Percentiles rank a stretch among this genome's conserved stretches.
Evolutionary conservation across 352 stramenopile species (phyloP).

Genomic region (Phytophthora macrochlamydospora): DNA sequence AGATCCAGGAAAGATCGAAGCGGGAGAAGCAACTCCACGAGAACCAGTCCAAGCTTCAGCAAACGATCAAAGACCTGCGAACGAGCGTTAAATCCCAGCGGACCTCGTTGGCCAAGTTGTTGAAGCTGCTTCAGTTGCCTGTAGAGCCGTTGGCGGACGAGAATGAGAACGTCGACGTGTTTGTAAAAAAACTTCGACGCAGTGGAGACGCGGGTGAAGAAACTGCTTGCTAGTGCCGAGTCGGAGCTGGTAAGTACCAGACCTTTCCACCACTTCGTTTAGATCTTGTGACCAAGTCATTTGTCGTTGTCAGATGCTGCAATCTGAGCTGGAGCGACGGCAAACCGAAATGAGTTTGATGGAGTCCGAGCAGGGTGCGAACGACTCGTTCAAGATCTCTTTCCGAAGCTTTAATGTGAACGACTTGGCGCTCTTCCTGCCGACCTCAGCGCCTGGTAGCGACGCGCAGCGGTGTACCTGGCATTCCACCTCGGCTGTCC

Average conservation of each 20-base stretch:
- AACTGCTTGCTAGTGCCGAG: constrained; percentile 59
- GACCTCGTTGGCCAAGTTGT: constrained; percentile 56
- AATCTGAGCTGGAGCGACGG: constrained; percentile 59
- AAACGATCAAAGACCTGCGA: constrained; percentile 65
- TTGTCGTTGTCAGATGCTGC: constrained; percentile 41
- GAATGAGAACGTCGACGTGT: constrained; percentile 47
- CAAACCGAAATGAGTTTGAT: constrained; percentile 68
- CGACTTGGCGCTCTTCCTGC: constrained; percentile 85
- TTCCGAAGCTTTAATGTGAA: constrained; percentile 85
- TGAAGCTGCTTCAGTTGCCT: constrained; percentile 59
- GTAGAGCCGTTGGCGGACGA: constrained; percentile 23
- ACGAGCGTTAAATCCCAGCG: constrained; percentile 57
- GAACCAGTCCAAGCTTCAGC: constrained; percentile 67
- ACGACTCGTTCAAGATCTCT: constrained; percentile 86
- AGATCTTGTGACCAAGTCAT: not conserved
- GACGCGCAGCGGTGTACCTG: constrained; percentile 83
- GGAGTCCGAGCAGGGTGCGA: constrained; percentile 58
- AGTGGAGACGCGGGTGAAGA: constrained; percentile 61
- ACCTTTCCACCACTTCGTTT: not conserved
- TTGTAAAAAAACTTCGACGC: constrained; percentile 49
- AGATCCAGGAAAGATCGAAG: constrained; percentile 80
- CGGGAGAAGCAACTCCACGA: constrained; percentile 69
- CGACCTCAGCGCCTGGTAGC: constrained; percentile 79
- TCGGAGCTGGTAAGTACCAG: constrained; percentile 54
- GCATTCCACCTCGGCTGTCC: constrained; percentile 87